Base-by-base conservation (phyloP, 2,329 filamentous ascomycete genomes). In the Fusarium hostae region DNA sequence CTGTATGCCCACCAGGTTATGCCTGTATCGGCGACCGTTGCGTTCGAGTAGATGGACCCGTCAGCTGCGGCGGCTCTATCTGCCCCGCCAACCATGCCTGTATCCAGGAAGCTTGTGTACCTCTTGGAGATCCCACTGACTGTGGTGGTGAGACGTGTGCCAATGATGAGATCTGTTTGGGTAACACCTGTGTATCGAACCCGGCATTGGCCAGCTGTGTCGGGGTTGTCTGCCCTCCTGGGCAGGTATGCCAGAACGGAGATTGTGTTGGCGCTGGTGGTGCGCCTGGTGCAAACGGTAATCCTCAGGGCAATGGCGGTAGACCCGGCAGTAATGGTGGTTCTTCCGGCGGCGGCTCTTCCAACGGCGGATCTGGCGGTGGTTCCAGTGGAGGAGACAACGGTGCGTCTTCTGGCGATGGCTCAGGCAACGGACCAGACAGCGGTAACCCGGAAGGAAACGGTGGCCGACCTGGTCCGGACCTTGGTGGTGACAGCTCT, bases 1-100 rank as follows among this genome's bases (percentile, higher is more conserved):
- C 28, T 34, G 45, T 45, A 11, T 75, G 73, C 12, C 40, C 48
- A 10, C 11, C 47, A 37, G 63, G 63, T 0, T 59, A 62, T 32
- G 64, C 59, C 5, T 75, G 72, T 18, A 57, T 75, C 13, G 40
- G 70, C 5, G 63, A 65, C 13, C 37, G 44, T 0, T 75, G 72
- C 16, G 60, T 66, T 5, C 40, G 26, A 3, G 40, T 71, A n/a
- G 43, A 60, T 5, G 59, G 44, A 12, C 51, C 70, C 2, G n/a
- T 9, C 3, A 56, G 22, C 26, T 75, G 73, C 7, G 63, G 55
- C 1, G 47, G 41, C 3, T 16, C 58, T 12, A 35, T 48, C 3
- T 75, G 73, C 18, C 65, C 63, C 3, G 9, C 20, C 9, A 60
- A 63, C 20, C 43, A 66, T 11, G 68, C 63, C 15, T 75, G 73